Evolutionary conservation across 306 rosid genomes (phyloP).

Genomic region (Crataegus laevigata): DNA sequence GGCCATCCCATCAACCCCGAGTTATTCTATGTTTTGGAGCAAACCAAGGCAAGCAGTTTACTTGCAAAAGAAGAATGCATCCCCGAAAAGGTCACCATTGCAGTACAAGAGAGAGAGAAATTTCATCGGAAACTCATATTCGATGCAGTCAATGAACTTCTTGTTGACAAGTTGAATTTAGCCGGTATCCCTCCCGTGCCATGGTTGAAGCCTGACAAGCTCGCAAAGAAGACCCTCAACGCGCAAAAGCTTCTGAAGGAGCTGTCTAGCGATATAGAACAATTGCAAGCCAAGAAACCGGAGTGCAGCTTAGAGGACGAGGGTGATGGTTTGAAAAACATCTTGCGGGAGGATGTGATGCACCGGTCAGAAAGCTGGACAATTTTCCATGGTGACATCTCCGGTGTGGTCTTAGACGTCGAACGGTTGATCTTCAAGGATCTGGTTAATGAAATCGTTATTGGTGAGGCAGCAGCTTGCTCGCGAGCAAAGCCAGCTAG

Average conservation of each 20-base stretch:
- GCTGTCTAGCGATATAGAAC: slow-evolving; percentile 60
- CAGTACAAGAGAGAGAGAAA: slow-evolving; percentile 39
- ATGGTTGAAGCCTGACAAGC: slow-evolving; percentile 48
- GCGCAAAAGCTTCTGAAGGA: slow-evolving; percentile 86
- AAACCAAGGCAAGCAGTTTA: slow-evolving; percentile 68
- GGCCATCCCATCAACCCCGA: slow-evolving; percentile 82
- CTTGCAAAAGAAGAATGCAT: slow-evolving; percentile 42
- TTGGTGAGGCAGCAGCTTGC: slow-evolving; percentile 59
- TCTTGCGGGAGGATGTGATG: slow-evolving; percentile 56
- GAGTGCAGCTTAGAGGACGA: slow-evolving; percentile 36
- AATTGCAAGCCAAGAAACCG: slow-evolving; percentile 46
- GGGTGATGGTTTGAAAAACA: slow-evolving; percentile 43
- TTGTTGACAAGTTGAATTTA: slow-evolving; percentile 38
- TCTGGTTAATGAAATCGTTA: slow-evolving; percentile 60
- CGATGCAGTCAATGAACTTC: slow-evolving; percentile 78
- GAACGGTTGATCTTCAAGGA: slow-evolving; percentile 80
- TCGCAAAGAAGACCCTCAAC: slow-evolving; percentile 47
- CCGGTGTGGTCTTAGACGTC: slow-evolving; percentile 59
- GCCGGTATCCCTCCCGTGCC: slow-evolving; percentile 36
- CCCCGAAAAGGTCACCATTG: slow-evolving; percentile 24
- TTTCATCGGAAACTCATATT: slow-evolving; percentile 68
- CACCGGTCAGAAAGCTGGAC: slow-evolving; percentile 50
- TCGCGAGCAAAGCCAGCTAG: slow-evolving; percentile 50
- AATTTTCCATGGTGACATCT: slow-evolving; percentile 44
- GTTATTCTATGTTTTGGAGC: slow-evolving; percentile 78